These are phyloP conservation scores for Rhizomucor pusillus DNA, from an alignment of 371 early-diverging fungal genomes.

Conservation along the genomic window DNA sequence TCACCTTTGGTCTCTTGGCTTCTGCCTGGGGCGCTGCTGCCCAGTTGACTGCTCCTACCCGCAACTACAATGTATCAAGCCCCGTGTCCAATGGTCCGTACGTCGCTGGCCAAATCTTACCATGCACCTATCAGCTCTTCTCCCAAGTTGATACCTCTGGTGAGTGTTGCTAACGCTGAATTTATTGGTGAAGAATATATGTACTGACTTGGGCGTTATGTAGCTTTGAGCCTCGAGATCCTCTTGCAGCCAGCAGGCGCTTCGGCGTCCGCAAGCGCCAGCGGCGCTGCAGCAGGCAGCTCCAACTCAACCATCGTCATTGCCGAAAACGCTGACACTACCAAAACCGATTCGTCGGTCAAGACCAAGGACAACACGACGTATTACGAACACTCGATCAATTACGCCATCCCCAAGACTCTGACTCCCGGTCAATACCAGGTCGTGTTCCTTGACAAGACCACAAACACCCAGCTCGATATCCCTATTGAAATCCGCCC, in stretches of 20 bases:
- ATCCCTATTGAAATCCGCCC: slow-evolving; percentile 49
- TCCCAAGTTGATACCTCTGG: slow-evolving; percentile 22
- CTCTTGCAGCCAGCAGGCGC: background rate
- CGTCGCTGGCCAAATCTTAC: slow-evolving; percentile 35
- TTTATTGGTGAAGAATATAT: background rate
- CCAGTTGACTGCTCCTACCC: slow-evolving; percentile 32
- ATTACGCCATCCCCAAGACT: slow-evolving; percentile 35
- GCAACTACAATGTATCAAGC: slow-evolving; percentile 38
- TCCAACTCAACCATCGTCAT: slow-evolving; percentile 22
- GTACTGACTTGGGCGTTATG: background rate
- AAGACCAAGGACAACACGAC: slow-evolving; percentile 43
- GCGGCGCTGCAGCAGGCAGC: too few relatives aligned
- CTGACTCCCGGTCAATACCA: slow-evolving; percentile 41
- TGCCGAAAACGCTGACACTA: slow-evolving; percentile 37
- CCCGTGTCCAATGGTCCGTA: slow-evolving; percentile 37
- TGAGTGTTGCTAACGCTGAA: slow-evolving; percentile 7
- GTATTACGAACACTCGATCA: slow-evolving; percentile 48
- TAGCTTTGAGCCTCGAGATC: background rate
- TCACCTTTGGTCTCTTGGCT: slow-evolving; percentile 7
- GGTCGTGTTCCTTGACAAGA: slow-evolving; percentile 34
- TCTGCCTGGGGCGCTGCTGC: slow-evolving; percentile 17
- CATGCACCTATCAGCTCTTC: slow-evolving; percentile 34
- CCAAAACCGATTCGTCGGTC: slow-evolving; percentile 36
- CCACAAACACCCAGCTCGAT: slow-evolving; percentile 40
- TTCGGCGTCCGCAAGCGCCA: background rate